phyloP scores from a whole-genome alignment of 208 protist species.

The Leptomonas seymouri region DNA sequence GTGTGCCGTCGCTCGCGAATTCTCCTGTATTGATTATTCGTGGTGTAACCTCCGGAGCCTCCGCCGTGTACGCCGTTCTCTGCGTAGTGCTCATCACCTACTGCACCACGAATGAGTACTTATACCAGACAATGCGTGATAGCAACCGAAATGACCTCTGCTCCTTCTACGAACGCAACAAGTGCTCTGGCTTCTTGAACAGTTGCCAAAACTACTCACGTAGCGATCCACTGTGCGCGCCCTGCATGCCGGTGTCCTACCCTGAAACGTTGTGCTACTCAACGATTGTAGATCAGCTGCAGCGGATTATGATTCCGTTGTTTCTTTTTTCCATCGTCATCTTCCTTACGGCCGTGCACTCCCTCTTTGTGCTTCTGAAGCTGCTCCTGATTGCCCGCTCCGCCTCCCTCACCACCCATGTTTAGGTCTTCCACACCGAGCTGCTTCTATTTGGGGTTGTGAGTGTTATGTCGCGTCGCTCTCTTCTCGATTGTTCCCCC shows the following conservation, averaged over 20 bases:
- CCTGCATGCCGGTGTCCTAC: not conserved
- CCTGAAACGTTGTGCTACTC: constrained; percentile 8
- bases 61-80: constrained; percentile 22
- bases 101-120: constrained; percentile 3
- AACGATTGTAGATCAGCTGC: not conserved
- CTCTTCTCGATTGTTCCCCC: too few species aligned
- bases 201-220: not conserved
- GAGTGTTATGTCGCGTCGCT: too few species aligned
- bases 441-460: not conserved
- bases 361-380: constrained; percentile 4
- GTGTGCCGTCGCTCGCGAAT: constrained; percentile 27
- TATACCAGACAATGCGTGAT: not conserved
- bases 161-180: constrained; percentile 15
- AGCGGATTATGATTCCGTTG: not conserved
- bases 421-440: not conserved
- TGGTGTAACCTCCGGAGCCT: not conserved
- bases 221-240: constrained; percentile 1
- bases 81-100: constrained; percentile 1
- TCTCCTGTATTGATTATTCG: constrained; percentile 16
- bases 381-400: not conserved
- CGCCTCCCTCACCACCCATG: not conserved
- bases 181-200: constrained; percentile 7
- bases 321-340: constrained; percentile 15
- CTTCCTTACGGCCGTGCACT: constrained; percentile 2
- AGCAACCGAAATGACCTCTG: not conserved